Evolutionary conservation across 129 eudicot species (phyloP).

Genomic region (Flaveria linearis): DNA sequence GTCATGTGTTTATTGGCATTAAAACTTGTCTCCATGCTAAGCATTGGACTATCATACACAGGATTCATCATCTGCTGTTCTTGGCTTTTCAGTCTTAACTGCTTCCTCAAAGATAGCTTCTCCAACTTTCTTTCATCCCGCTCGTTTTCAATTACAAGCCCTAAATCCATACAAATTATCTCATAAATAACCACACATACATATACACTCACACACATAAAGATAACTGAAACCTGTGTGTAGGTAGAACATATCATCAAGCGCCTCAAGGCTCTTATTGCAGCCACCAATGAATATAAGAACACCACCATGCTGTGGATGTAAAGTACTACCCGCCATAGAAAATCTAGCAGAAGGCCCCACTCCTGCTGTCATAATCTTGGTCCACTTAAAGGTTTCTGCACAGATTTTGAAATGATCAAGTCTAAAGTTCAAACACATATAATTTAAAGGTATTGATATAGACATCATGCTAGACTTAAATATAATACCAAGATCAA

Average conservation of each 20-base stretch:
- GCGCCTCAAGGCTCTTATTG: conserved; percentile 88
- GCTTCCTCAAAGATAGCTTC: conserved; percentile 87
- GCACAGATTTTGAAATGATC: conserved; percentile 24
- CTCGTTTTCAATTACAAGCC: conserved; percentile 54
- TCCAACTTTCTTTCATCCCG: conserved; percentile 80
- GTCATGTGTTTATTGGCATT: conserved; percentile 41
- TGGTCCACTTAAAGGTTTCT: conserved; percentile 79
- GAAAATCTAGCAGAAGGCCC: conserved; percentile 99
- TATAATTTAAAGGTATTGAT: neutral
- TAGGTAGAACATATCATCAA: conserved; percentile 86
- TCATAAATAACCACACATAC: neutral
- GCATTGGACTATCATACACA: conserved; percentile 41
- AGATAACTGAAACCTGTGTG: conserved; percentile 61
- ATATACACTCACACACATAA: neutral
- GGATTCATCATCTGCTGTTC: conserved; percentile 52
- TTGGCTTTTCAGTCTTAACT: conserved; percentile 80
- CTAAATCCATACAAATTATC: conserved; percentile 46
- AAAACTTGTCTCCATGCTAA: conserved; percentile 45
- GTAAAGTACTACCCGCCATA: conserved; percentile 90
- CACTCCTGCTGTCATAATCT: conserved; percentile 60
- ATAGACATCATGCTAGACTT: neutral
- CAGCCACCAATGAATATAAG: conserved; percentile 91
- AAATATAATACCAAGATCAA: conserved; percentile 67
- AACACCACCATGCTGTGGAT: conserved; percentile 75
- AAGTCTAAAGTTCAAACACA: conserved; percentile 12